A percentile compares a stretch with the other conserved stretches of the same genome.
Conservation (phyloP, 1,284 basidiomycete genomes). For the Rhodofomes roseus region DNA sequence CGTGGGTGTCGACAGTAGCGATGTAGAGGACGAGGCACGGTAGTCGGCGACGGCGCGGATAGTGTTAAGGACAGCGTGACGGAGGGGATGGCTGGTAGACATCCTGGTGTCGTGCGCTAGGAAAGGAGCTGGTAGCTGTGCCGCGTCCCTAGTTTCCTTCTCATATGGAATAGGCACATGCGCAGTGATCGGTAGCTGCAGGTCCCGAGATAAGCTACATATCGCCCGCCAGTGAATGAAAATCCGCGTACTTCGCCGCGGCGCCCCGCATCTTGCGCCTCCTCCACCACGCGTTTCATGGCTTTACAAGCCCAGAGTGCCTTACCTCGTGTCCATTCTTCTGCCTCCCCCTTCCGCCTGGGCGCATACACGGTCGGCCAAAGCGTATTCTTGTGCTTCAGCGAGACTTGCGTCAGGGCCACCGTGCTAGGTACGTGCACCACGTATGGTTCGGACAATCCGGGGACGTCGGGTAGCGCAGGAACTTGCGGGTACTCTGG, state of each 20-base stretch:
- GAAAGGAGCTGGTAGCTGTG: constrained; percentile 39
- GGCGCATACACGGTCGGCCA: constrained; percentile 87
- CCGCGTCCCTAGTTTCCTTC: constrained; percentile 26
- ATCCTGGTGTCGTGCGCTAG: constrained; percentile 68
- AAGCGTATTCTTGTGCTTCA: constrained; percentile 59
- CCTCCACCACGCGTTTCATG: constrained; percentile 47
- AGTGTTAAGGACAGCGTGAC: constrained; percentile 79
- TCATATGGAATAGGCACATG: constrained; percentile 66
- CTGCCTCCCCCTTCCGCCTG: constrained; percentile 62
- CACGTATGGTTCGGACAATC: constrained; percentile 47
- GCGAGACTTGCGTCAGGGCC: constrained; percentile 69
- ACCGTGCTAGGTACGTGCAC: constrained; percentile 65
- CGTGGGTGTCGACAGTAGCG: constrained; percentile 6
- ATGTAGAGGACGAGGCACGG: constrained; percentile 32
- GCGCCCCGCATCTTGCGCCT: constrained; percentile 44
- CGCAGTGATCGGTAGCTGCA: constrained; percentile 73
- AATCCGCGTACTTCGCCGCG: constrained; percentile 53
- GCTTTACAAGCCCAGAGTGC: constrained; percentile 74
- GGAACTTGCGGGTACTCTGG: constrained; percentile 20
- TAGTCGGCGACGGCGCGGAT: constrained; percentile 66
- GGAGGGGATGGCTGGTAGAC: constrained; percentile 69
- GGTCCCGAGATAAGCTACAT: neutral
- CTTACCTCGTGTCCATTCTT: constrained; percentile 64
- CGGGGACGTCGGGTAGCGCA: constrained; percentile 23
- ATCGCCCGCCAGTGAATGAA: neutral